Conservation (phyloP, 1,284 basidiomycete species). For the Cryptococcus sp. region DNA sequence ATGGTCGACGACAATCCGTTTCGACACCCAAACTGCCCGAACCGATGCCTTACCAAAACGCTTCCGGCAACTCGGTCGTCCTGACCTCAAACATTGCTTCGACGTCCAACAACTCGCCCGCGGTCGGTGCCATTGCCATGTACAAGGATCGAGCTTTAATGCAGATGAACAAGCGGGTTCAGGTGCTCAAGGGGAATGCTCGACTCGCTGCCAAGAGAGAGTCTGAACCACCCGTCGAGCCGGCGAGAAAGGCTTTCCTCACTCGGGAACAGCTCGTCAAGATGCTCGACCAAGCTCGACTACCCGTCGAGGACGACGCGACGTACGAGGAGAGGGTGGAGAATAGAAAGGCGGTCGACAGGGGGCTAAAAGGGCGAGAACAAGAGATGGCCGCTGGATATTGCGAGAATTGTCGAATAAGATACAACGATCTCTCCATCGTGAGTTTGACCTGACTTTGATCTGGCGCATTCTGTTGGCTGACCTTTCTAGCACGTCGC, state of each 20-base stretch:
- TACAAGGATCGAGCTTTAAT: slow-evolving; percentile 40
- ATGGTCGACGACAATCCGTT: slow-evolving; percentile 18
- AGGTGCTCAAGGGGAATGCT: slow-evolving; percentile 45
- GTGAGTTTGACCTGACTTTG: no score
- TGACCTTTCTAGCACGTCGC: slow-evolving; percentile 88
- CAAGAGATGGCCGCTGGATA: slow-evolving; percentile 78
- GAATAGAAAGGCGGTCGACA: slow-evolving; percentile 35
- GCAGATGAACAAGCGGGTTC: slow-evolving; percentile 46
- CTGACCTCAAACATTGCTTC: slow-evolving; percentile 86
- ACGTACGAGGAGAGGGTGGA: slow-evolving; percentile 24
- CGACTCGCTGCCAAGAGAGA: slow-evolving; percentile 18
- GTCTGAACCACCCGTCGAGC: background rate
- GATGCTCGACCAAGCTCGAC: slow-evolving; percentile 32
- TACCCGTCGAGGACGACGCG: slow-evolving; percentile 21
- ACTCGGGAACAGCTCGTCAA: slow-evolving; percentile 34
- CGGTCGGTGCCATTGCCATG: slow-evolving; percentile 21
- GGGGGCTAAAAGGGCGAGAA: slow-evolving; percentile 54
- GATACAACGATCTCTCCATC: slow-evolving; percentile 81
- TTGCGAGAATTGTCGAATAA: slow-evolving; percentile 91
- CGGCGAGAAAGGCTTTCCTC: slow-evolving; percentile 26
- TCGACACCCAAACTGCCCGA: slow-evolving; percentile 28
- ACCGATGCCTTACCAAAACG: slow-evolving; percentile 57
- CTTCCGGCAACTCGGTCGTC: slow-evolving; percentile 89
- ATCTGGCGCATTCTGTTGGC: no score
- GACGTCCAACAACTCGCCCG: slow-evolving; percentile 53